phyloP scores from a whole-genome alignment of 306 rosid genomes.

The Betula pendula region DNA sequence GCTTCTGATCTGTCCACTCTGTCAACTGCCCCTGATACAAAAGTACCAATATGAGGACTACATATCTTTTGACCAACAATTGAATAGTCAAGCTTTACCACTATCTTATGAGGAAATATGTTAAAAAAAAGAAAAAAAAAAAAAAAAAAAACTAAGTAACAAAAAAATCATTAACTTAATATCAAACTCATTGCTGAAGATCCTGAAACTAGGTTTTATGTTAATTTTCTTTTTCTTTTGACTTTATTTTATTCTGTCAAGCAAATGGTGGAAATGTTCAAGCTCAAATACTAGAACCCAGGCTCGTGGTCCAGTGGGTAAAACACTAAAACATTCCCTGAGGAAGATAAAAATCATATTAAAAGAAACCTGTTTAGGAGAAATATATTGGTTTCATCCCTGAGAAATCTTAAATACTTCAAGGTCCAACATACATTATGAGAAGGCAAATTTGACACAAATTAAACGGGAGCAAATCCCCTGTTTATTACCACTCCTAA shows the following conservation, averaged over 20 bases:
- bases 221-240: constrained; percentile 10
- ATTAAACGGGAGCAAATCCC: no score
- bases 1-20: constrained; percentile 84
- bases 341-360: neutral
- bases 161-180: no score
- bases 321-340: neutral
- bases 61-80: constrained; percentile 24
- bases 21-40: constrained; percentile 48
- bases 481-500: neutral
- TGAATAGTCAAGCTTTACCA: constrained; percentile 17
- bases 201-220: constrained; percentile 3
- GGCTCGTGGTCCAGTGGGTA: constrained; percentile 18
- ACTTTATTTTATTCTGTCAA: constrained; percentile 16
- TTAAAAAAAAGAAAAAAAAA: constrained; percentile 7
- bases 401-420: neutral
- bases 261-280: neutral
- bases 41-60: constrained; percentile 15
- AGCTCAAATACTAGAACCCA: constrained; percentile 10
- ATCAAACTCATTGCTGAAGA: neutral
- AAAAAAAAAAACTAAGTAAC: no score
- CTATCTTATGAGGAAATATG: neutral
- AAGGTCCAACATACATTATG: no score
- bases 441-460: no score
- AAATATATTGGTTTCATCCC: neutral
- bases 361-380: neutral